These are phyloP conservation scores for Coemansia sp. DNA, from an alignment of 192 early-diverging fungal species.

Conservation along the genomic window DNA sequence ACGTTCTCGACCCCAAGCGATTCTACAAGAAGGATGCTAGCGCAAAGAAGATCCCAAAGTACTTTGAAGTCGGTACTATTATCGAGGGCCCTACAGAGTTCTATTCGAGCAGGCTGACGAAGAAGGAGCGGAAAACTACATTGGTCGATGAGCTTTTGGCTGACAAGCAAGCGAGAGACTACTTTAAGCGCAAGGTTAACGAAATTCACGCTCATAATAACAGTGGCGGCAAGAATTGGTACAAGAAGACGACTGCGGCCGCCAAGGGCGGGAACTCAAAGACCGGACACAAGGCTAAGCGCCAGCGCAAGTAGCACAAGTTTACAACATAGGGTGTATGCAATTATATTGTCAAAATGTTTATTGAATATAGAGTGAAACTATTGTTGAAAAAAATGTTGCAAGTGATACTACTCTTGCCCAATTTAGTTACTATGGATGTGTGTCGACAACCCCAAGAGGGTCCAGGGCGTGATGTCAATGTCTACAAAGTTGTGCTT, in stretches of 20 bases:
- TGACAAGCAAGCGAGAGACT: slow-evolving; percentile 69
- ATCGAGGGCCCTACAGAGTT: slow-evolving; percentile 87
- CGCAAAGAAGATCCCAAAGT: slow-evolving; percentile 73
- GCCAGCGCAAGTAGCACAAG: slow-evolving; percentile 11
- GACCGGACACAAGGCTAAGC: slow-evolving; percentile 1
- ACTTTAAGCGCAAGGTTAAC: slow-evolving; percentile 86
- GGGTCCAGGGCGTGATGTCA: neutral
- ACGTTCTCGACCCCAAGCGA: slow-evolving; percentile 89
- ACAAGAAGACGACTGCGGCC: slow-evolving; percentile 18
- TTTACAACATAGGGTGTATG: neutral
- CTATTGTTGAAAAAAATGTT: neutral
- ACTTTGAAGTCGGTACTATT: slow-evolving; percentile 95
- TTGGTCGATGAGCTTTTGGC: slow-evolving; percentile 89
- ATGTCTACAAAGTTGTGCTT: neutral
- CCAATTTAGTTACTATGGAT: neutral
- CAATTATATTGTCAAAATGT: neutral
- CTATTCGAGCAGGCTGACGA: slow-evolving; percentile 82
- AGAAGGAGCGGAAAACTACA: slow-evolving; percentile 81
- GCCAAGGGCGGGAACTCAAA: slow-evolving; percentile 9
- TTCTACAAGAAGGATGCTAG: slow-evolving; percentile 83
- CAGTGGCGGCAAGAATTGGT: slow-evolving; percentile 49
- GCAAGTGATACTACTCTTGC: neutral
- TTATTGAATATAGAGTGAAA: neutral
- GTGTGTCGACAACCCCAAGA: neutral
- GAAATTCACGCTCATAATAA: slow-evolving; percentile 68